Conservation (phyloP, 140 eudicot species). For the Flaveria floridana region DNA sequence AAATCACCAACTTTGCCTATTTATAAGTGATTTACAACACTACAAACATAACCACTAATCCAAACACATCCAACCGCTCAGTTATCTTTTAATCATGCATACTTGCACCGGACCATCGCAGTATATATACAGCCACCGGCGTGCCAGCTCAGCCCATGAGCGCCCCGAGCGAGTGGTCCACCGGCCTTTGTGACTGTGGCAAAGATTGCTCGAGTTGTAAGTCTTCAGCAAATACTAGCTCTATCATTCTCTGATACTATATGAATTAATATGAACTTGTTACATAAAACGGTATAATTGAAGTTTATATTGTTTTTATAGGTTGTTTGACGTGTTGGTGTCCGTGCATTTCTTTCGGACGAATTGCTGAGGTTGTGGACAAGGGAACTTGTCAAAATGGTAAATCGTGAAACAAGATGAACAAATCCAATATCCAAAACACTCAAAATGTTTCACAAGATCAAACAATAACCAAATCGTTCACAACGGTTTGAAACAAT, state of each 20-base stretch:
- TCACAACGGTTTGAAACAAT: no score
- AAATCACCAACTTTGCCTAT: constrained; percentile 1
- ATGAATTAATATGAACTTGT: not conserved
- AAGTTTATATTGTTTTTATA: constrained; percentile 21
- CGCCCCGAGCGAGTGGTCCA: constrained; percentile 49
- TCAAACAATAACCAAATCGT: no score
- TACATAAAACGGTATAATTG: not conserved
- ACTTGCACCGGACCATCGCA: not conserved
- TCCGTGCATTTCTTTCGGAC: constrained; percentile 65
- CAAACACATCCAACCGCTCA: not conserved
- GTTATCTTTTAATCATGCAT: not conserved
- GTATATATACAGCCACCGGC: constrained; percentile 11
- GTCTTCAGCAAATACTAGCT: constrained; percentile 9
- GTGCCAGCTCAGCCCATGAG: constrained; percentile 13
- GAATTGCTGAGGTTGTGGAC: constrained; percentile 61
- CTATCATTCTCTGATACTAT: not conserved
- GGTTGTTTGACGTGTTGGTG: constrained; percentile 72
- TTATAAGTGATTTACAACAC: not conserved
- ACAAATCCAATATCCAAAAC: no score
- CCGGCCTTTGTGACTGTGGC: constrained; percentile 57
- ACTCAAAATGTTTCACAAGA: no score
- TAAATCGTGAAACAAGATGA: no score
- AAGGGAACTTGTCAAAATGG: no score
- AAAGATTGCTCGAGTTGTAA: constrained; percentile 48
- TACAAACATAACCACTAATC: not conserved